Percentiles rank a stretch among this genome's conserved stretches.
Evolutionary conservation across 805 yeast genomes (phyloP).

Genomic region (Spencermartinsiella europaea): DNA sequence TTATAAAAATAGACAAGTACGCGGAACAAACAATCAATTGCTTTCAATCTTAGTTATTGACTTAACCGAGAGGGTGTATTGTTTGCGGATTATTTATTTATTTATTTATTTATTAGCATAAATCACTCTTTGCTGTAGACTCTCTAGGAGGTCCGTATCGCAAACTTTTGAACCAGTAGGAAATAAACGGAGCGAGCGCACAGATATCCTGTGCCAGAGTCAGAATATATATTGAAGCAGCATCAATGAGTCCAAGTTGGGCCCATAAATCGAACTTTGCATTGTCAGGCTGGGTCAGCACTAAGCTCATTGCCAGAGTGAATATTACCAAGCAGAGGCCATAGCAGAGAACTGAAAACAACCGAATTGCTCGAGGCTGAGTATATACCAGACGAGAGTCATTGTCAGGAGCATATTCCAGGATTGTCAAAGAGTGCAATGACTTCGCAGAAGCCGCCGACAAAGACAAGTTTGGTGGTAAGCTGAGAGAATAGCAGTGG

Average conservation of each 20-base stretch:
- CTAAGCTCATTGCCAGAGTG: slow-evolving; percentile 10
- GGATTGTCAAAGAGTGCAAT: slow-evolving; percentile 6
- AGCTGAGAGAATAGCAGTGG: slow-evolving; percentile 2
- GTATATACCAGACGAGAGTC: slow-evolving; percentile 12
- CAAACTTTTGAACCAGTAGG: not conserved
- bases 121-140: too few species aligned
- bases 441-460: slow-evolving; percentile 9
- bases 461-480: slow-evolving; percentile 5
- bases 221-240: slow-evolving; percentile 13
- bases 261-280: slow-evolving; percentile 17
- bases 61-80: too few species aligned
- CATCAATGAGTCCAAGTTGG: slow-evolving; percentile 17
- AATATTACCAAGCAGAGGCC: slow-evolving; percentile 11
- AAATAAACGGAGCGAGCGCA: slow-evolving; percentile 6
- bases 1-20: not conserved
- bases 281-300: slow-evolving; percentile 8
- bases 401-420: slow-evolving; percentile 12
- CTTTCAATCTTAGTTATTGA: too few species aligned
- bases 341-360: slow-evolving; percentile 14
- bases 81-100: too few species aligned
- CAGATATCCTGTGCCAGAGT: slow-evolving; percentile 17
- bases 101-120: too few species aligned
- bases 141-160: too few species aligned
- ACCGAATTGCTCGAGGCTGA: slow-evolving; percentile 10
- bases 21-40: not conserved